Evolutionary conservation across 2,329 filamentous ascomycete genomes (phyloP).

Genomic region (Penicillium sp.): DNA sequence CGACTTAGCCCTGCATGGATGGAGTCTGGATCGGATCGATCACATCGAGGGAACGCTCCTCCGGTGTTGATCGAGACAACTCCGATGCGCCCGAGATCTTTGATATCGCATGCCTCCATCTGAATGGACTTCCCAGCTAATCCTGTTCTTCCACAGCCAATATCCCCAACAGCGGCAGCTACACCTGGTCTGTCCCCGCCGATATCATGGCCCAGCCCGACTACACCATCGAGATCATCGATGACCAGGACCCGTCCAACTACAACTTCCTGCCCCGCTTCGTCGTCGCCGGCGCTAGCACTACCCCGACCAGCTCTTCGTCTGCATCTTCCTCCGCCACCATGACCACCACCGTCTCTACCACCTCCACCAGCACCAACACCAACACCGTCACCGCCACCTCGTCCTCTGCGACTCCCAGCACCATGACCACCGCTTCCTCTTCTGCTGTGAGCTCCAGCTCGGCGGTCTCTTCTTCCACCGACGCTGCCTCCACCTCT

Average conservation of each 20-base stretch:
- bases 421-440: conserved; percentile 14
- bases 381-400: conserved; percentile 15
- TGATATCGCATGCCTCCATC: background rate
- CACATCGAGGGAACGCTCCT: too few species aligned
- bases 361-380: conserved; percentile 25
- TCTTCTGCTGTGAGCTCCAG: conserved; percentile 9
- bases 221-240: conserved; percentile 51
- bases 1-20: too few species aligned
- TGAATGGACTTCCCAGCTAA: background rate
- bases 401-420: conserved; percentile 11
- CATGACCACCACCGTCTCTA: conserved; percentile 13
- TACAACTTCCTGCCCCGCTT: conserved; percentile 52
- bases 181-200: conserved; percentile 43
- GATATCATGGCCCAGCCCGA: conserved; percentile 39
- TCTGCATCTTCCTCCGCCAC: conserved; percentile 19
- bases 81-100: background rate
- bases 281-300: conserved; percentile 41
- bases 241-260: conserved; percentile 38
- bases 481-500: conserved; percentile 7
- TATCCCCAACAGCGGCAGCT: conserved; percentile 46
- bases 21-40: too few species aligned
- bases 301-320: conserved; percentile 26
- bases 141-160: conserved; percentile 28
- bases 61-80: background rate
- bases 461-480: conserved; percentile 7